phyloP scores from a whole-genome alignment of 2,329 filamentous ascomycete genomes.

The Diaporthe amygdali region DNA sequence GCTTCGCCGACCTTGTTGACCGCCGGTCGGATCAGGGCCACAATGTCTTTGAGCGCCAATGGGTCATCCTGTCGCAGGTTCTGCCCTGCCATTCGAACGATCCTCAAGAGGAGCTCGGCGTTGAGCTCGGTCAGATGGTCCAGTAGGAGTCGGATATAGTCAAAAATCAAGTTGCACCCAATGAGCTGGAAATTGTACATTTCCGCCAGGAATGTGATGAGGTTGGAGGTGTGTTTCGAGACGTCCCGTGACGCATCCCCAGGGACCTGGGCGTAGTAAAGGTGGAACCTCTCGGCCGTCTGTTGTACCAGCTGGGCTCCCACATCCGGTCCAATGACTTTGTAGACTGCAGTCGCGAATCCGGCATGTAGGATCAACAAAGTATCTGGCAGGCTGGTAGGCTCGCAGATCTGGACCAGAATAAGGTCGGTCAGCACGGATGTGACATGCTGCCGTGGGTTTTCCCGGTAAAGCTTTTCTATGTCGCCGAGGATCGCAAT shows the following conservation, averaged over 20 bases:
- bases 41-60: constrained; percentile 85
- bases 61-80: constrained; percentile 90
- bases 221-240: constrained; percentile 72
- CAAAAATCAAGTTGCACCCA: constrained; percentile 83
- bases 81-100: constrained; percentile 82
- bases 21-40: constrained; percentile 76
- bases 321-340: constrained; percentile 85
- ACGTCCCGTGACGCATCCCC: constrained; percentile 36
- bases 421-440: constrained; percentile 79
- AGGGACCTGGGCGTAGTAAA: constrained; percentile 57
- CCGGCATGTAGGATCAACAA: constrained; percentile 91
- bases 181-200: constrained; percentile 93
- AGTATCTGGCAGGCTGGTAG: constrained; percentile 80
- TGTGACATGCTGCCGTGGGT: constrained; percentile 89
- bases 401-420: constrained; percentile 79
- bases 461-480: constrained; percentile 80
- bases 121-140: constrained; percentile 79
- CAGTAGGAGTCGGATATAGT: constrained; percentile 84
- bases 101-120: constrained; percentile 84
- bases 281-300: constrained; percentile 76
- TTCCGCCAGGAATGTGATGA: constrained; percentile 82
- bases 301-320: constrained; percentile 85
- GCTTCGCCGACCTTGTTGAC: constrained; percentile 70
- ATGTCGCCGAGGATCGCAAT: constrained; percentile 82
- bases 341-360: constrained; percentile 88